Evolutionary conservation across 805 yeast species (phyloP).

Genomic region (Millerozyma acaciae): DNA sequence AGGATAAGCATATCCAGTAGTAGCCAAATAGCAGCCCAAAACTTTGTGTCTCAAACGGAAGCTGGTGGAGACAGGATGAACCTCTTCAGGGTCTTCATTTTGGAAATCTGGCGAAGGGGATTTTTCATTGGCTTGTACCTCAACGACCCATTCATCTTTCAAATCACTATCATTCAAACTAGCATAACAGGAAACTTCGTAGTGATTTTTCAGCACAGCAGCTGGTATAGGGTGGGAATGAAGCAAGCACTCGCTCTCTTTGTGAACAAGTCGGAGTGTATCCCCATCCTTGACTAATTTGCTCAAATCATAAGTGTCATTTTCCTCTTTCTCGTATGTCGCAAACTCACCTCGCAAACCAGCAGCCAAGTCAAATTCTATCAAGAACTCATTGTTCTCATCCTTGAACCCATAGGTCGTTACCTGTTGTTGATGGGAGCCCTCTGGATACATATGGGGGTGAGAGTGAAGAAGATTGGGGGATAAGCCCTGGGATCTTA

Average conservation of each 20-base stretch:
- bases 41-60: conserved; percentile 63
- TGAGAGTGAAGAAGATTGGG: conserved; percentile 87
- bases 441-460: conserved; percentile 79
- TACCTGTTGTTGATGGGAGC: conserved; percentile 90
- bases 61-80: conserved; percentile 75
- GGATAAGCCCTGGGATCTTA: conserved; percentile 68
- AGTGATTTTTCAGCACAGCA: conserved; percentile 60
- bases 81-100: conserved; percentile 43
- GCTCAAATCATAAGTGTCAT: conserved; percentile 5
- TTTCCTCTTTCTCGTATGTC: conserved; percentile 22
- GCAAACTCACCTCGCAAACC: conserved; percentile 26
- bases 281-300: conserved; percentile 54
- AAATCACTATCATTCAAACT: conserved; percentile 64
- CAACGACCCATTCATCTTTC: conserved; percentile 89
- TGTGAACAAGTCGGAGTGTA: conserved; percentile 68
- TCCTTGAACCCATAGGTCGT: conserved; percentile 92
- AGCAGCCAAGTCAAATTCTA: conserved; percentile 56
- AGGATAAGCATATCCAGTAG: conserved; percentile 65
- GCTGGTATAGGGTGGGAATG: conserved; percentile 82
- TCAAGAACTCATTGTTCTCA: conserved; percentile 75
- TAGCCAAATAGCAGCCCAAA: conserved; percentile 74
- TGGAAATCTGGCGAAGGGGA: conserved; percentile 39
- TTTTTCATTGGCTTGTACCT: conserved; percentile 61
- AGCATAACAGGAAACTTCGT: conserved; percentile 90
- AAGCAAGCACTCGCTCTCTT: conserved; percentile 64